These are phyloP conservation scores for Hypoxylon cercidicola DNA, from an alignment of 495 filamentous ascomycete genomes.

Conservation along the genomic window DNA sequence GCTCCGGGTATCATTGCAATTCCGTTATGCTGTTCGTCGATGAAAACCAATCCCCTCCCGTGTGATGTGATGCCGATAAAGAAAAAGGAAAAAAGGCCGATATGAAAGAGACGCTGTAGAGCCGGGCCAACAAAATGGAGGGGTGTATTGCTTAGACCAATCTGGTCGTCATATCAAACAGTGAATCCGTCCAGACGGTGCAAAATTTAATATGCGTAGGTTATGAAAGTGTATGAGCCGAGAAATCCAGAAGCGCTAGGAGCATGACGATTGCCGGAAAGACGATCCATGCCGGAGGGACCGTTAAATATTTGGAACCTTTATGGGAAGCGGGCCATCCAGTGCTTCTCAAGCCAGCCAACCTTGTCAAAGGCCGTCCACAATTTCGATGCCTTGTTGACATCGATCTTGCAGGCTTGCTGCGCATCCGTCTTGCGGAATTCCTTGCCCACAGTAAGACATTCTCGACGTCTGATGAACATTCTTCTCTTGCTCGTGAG, in stretches of 20 bases:
- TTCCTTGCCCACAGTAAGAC: constrained; percentile 77
- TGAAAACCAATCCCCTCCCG: constrained; percentile 30
- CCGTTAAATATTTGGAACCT: neutral
- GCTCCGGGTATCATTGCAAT: constrained; percentile 55
- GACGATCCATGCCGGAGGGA: constrained; percentile 28
- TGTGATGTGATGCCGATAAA: constrained; percentile 29
- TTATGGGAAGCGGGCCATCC: constrained; percentile 65
- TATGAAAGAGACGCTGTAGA: constrained; percentile 21
- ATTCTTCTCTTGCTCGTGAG: constrained; percentile 95
- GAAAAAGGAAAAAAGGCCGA: neutral
- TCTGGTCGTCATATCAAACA: constrained; percentile 20
- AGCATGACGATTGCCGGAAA: neutral
- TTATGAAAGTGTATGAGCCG: neutral
- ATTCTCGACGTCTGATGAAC: constrained; percentile 79
- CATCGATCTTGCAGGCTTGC: constrained; percentile 96
- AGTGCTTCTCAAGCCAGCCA: constrained; percentile 80
- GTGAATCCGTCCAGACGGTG: constrained; percentile 15
- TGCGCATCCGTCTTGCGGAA: constrained; percentile 99
- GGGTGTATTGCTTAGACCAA: constrained; percentile 28
- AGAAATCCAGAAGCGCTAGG: constrained; percentile 1
- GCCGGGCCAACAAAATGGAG: constrained; percentile 25
- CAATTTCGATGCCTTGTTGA: constrained; percentile 97
- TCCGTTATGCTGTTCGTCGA: constrained; percentile 47
- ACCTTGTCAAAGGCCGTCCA: constrained; percentile 92
- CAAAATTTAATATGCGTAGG: constrained; percentile 25